Evolutionary conservation across 75 land plant species (phyloP).

Genomic region (Cunninghamia lanceolata): DNA sequence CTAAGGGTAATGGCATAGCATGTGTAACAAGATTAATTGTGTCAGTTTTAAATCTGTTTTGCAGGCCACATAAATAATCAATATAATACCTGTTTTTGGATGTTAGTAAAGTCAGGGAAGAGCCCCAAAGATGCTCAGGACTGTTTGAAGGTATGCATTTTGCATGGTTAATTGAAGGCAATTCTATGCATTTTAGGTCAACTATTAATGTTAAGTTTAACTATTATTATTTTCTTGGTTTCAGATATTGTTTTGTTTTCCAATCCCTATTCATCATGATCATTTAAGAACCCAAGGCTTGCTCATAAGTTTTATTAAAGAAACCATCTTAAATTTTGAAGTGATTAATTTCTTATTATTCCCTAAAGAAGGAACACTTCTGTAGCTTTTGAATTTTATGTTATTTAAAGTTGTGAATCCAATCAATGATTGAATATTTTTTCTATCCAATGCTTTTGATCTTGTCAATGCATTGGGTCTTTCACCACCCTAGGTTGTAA

Average conservation of each 20-base stretch:
- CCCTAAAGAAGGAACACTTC: not conserved
- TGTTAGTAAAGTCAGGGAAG: constrained; percentile 72
- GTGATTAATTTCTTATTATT: not conserved
- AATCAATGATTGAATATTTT: not conserved
- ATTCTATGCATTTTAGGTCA: not conserved
- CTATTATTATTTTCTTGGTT: not conserved
- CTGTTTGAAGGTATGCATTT: constrained; percentile 54
- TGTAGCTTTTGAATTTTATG: not conserved
- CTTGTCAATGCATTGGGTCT: not conserved
- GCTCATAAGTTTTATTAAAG: not conserved
- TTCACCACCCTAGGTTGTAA: not conserved
- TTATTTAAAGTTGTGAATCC: not conserved
- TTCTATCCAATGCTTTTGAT: not conserved
- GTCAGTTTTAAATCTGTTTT: constrained; percentile 12
- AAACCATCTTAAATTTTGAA: not conserved
- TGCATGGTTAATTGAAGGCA: not conserved
- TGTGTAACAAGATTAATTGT: not conserved
- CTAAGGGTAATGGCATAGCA: not conserved
- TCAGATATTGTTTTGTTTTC: not conserved
- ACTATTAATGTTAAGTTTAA: not conserved
- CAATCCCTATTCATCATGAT: not conserved
- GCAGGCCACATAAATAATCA: constrained; percentile 97
- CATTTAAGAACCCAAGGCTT: not conserved
- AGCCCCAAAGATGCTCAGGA: constrained; percentile 68
- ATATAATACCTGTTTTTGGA: constrained; percentile 97